Conservation (phyloP, 2,329 filamentous ascomycete species). For the Grosmannia clavigera region DNA sequence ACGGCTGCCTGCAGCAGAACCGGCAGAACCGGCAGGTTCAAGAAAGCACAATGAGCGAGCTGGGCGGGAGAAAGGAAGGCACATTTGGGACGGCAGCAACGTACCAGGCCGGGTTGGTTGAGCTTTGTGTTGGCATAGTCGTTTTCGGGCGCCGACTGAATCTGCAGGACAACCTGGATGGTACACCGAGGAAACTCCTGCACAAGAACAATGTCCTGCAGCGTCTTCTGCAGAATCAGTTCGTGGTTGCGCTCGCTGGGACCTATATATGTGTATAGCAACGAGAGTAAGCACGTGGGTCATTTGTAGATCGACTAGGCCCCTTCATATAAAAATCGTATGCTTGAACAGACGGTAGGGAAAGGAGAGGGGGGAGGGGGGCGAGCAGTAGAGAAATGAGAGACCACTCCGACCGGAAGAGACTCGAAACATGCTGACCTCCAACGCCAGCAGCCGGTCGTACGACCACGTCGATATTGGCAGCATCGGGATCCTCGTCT, state of each 20-base stretch:
- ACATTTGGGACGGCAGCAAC: background rate
- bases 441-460: constrained; percentile 75
- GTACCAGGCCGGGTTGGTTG: constrained; percentile 46
- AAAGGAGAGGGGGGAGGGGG: background rate
- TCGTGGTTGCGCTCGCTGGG: constrained; percentile 75
- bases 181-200: constrained; percentile 64
- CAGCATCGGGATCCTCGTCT: constrained; percentile 87
- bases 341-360: constrained; percentile 16
- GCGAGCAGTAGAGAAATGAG: background rate
- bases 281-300: constrained; percentile 9
- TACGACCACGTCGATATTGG: constrained; percentile 78
- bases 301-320: background rate
- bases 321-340: constrained; percentile 15
- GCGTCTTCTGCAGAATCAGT: constrained; percentile 55
- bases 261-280: constrained; percentile 32
- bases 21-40: constrained; percentile 73
- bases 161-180: constrained; percentile 72
- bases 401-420: background rate
- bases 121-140: constrained; percentile 50
- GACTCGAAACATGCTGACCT: constrained; percentile 35
- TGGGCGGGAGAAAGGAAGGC: background rate
- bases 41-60: background rate
- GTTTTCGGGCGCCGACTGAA: constrained; percentile 56
- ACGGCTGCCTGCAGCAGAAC: constrained; percentile 70
- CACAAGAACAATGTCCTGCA: constrained; percentile 63